phyloP scores from a whole-genome alignment of 352 stramenopile genomes.

The Phytophthora cajani region DNA sequence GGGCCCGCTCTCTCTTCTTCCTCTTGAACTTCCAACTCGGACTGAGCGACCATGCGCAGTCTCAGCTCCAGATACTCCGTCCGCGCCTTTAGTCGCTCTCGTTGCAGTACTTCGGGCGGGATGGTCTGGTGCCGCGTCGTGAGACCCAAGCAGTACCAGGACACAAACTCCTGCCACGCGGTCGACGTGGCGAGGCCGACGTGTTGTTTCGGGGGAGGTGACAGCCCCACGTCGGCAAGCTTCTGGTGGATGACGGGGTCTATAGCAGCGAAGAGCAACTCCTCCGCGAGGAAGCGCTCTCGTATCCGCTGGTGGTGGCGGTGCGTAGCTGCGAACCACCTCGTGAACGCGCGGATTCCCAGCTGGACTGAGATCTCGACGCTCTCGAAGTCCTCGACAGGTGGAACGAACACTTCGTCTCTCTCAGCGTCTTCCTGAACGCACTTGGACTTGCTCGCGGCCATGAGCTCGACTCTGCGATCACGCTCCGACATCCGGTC shows the following conservation, averaged over 20 bases:
- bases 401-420: slow-evolving; percentile 51
- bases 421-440: slow-evolving; percentile 44
- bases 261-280: slow-evolving; percentile 59
- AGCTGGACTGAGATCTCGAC: slow-evolving; percentile 53
- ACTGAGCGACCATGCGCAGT: slow-evolving; percentile 30
- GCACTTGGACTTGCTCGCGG: slow-evolving; percentile 58
- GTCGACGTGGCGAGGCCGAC: slow-evolving; percentile 32
- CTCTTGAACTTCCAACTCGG: slow-evolving; percentile 41
- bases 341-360: slow-evolving; percentile 54
- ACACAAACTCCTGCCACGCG: slow-evolving; percentile 55
- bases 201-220: slow-evolving; percentile 29
- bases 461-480: slow-evolving; percentile 59
- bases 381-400: slow-evolving; percentile 53
- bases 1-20: slow-evolving; percentile 33
- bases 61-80: slow-evolving; percentile 46
- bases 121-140: slow-evolving; percentile 31
- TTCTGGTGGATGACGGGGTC: slow-evolving; percentile 50
- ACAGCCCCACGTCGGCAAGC: slow-evolving; percentile 38
- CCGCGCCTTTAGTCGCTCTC: slow-evolving; percentile 44
- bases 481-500: slow-evolving; percentile 46
- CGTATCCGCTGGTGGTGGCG: slow-evolving; percentile 55
- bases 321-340: slow-evolving; percentile 60
- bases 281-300: slow-evolving; percentile 62
- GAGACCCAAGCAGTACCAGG: slow-evolving; percentile 61
- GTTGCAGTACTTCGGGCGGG: slow-evolving; percentile 28